Conservation (phyloP, 148 eudicot genomes). For the Selenicereus undatus region DNA sequence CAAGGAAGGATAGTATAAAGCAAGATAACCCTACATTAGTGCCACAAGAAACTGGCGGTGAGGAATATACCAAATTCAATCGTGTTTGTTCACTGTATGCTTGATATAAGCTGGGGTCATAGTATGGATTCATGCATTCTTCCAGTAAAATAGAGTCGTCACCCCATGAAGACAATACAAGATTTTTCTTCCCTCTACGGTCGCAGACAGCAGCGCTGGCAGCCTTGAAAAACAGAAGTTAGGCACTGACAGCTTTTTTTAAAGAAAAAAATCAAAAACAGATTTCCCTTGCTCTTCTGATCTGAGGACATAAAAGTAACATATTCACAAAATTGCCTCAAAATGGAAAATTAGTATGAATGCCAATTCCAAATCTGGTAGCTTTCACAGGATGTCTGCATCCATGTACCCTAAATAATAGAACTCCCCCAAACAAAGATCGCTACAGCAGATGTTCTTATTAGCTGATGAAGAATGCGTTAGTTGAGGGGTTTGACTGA, state of each 20-base stretch:
- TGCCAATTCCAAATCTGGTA: neutral
- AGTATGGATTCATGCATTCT: slow-evolving; percentile 64
- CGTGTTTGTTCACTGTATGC: slow-evolving; percentile 78
- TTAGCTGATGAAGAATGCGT: neutral
- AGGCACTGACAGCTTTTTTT: neutral
- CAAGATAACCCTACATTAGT: slow-evolving; percentile 2
- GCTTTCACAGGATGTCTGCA: neutral
- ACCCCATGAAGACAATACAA: slow-evolving; percentile 80
- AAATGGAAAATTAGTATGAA: neutral
- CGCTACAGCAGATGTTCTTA: neutral
- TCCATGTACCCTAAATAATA: neutral
- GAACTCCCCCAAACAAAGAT: too few species aligned
- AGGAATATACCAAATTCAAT: slow-evolving; percentile 63
- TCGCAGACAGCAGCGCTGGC: slow-evolving; percentile 61
- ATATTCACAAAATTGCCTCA: neutral
- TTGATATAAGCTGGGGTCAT: slow-evolving; percentile 53
- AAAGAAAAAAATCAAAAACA: neutral
- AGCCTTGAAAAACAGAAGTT: slow-evolving; percentile 25
- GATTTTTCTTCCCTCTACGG: slow-evolving; percentile 83
- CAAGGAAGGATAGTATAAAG: slow-evolving; percentile 9
- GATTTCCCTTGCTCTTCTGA: neutral
- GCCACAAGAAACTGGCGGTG: slow-evolving; percentile 7
- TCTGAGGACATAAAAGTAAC: neutral
- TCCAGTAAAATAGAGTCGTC: slow-evolving; percentile 76
- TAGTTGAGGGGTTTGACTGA: neutral